Percentiles rank a stretch among this genome's conserved stretches.
These are phyloP conservation scores for Clonostachys sp. DNA, from an alignment of 2,329 filamentous ascomycete species.

Conservation along the genomic window DNA sequence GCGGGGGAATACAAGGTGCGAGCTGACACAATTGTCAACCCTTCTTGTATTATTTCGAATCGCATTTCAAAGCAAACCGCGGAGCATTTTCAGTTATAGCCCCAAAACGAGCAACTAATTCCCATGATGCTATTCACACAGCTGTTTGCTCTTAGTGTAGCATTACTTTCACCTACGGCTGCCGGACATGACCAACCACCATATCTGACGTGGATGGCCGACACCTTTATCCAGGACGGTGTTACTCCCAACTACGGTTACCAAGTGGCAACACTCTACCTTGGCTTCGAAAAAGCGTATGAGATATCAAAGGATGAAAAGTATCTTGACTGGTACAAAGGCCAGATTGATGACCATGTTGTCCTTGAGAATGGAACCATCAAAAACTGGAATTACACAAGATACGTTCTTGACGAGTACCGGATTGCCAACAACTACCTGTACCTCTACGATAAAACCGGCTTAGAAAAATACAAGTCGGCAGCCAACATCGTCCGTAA, in stretches of 20 bases:
- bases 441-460: constrained; percentile 36
- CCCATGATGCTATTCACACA: too few species aligned
- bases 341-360: constrained; percentile 36
- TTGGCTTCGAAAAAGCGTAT: constrained; percentile 39
- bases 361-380: constrained; percentile 41
- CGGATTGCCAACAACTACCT: constrained; percentile 46
- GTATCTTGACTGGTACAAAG: constrained; percentile 34
- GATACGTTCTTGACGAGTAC: constrained; percentile 44
- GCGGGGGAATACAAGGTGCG: too few species aligned
- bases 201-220: constrained; percentile 30
- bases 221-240: constrained; percentile 36
- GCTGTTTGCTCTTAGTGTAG: too few species aligned
- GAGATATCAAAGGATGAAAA: constrained; percentile 31
- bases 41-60: too few species aligned
- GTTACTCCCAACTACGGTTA: constrained; percentile 34
- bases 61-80: too few species aligned
- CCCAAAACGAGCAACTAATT: too few species aligned
- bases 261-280: constrained; percentile 37
- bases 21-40: too few species aligned
- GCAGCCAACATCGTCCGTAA: constrained; percentile 37
- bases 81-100: too few species aligned
- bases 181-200: neutral
- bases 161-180: too few species aligned
- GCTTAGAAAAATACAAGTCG: constrained; percentile 37
- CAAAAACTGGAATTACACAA: constrained; percentile 34